Evolutionary conservation across 148 eudicot genomes (phyloP).

Genomic region (Mesembryanthemum crystallinum): DNA sequence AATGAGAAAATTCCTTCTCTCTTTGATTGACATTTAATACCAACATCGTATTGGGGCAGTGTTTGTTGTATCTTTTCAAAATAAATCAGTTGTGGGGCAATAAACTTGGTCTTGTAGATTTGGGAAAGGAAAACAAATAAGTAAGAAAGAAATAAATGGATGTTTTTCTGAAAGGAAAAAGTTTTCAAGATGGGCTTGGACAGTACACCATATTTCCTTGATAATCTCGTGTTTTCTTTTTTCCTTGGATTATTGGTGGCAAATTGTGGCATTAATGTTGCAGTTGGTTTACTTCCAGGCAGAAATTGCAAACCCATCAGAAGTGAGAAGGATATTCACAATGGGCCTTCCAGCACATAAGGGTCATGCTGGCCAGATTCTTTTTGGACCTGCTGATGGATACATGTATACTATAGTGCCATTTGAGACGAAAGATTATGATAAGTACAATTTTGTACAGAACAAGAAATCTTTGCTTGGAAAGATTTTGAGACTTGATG

Average conservation of each 20-base stretch:
- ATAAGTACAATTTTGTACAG: slow-evolving; percentile 11
- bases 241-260: background rate
- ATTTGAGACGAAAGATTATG: background rate
- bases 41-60: too few relatives aligned
- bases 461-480: slow-evolving; percentile 25
- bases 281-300: slow-evolving; percentile 1
- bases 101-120: too few relatives aligned
- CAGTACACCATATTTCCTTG: background rate
- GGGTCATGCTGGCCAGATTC: slow-evolving; percentile 25
- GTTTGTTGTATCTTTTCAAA: too few relatives aligned
- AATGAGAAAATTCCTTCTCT: too few relatives aligned
- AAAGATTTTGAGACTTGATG: slow-evolving; percentile 23
- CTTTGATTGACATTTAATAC: too few relatives aligned
- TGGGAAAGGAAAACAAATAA: too few relatives aligned
- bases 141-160: too few relatives aligned
- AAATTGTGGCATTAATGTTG: background rate
- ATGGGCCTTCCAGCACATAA: slow-evolving; percentile 20
- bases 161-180: too few relatives aligned
- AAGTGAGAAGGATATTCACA: slow-evolving; percentile 30
- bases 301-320: slow-evolving; percentile 16
- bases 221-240: background rate
- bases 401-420: slow-evolving; percentile 6
- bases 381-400: slow-evolving; percentile 26
- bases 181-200: too few relatives aligned
- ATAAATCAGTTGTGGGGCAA: too few relatives aligned